Base-by-base conservation (phyloP, 2,329 filamentous ascomycete genomes). In the Cladosporium sp. region DNA sequence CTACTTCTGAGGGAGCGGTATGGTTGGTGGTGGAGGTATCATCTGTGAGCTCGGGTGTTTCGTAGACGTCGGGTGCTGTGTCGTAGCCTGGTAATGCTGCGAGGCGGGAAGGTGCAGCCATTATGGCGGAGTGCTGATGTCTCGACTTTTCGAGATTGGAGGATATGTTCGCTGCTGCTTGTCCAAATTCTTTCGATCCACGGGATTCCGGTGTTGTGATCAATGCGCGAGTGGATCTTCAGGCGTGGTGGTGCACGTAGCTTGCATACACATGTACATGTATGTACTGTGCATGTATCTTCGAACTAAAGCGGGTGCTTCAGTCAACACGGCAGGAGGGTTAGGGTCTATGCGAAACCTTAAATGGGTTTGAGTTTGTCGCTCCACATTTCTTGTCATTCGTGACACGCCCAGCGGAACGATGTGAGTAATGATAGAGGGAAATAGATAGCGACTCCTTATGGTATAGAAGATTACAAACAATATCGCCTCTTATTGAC, bases 21-120 rank as follows among this genome's bases (percentile, higher is more conserved):
- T 23, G 63, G 7, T 64, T 25, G 5, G 56, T 61, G 7, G 25
- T 54, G 16, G 93, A 96, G 69, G 88, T 91, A 78, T 96, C 93
- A 75, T 97, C 92, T 65, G 91, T 94, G 70, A 97, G 83, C 64
- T 96, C 93, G 70, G 94, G 93, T 18, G 95, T 98, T 80, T 98
- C 94, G 83, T 97, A 98, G 73, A 97, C 92, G 75, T 98, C 95
- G 70, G 93, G 93, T 30, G 93, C 93, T 63, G 90, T 91, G 80
- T 97, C 93, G 63, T 72, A 73, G 68, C 71, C 71, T 18, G 71
- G 71, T 3, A 73, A 65, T 46, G 51, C 53, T 30, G 70, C 64
- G 58, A 71, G 67, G 36, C 70, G 70, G 36, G 62, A 62, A n/a
- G 65, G 23, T 36, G 69, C 65, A 21, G 69, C 53, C 51, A 66